A percentile compares a stretch with the other conserved stretches of the same genome.
Evolutionary conservation across 2,329 filamentous ascomycete genomes (phyloP).

Genomic region (Trichoderma polysporum): DNA sequence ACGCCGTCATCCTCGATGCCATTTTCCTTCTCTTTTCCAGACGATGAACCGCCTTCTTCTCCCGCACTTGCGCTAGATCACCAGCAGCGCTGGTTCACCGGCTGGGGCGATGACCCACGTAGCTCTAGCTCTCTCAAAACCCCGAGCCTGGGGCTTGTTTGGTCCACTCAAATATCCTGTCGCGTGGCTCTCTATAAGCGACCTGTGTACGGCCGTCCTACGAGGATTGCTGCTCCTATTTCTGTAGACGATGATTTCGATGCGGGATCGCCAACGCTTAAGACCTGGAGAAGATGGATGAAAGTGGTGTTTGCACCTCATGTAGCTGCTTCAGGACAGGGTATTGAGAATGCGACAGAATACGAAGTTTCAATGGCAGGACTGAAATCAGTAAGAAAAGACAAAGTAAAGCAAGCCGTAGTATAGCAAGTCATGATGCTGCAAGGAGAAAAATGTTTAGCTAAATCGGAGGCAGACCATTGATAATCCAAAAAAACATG

Average conservation of each 20-base stretch:
- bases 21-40: conserved; percentile 29
- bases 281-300: conserved; percentile 71
- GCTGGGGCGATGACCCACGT: conserved; percentile 76
- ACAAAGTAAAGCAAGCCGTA: not conserved
- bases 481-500: not conserved
- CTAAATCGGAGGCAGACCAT: not conserved
- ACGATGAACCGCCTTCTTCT: conserved; percentile 36
- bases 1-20: conserved; percentile 44
- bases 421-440: not conserved
- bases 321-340: conserved; percentile 53
- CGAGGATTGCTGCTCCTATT: conserved; percentile 36
- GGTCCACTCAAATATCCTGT: conserved; percentile 84
- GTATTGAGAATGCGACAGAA: conserved; percentile 56
- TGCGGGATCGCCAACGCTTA: conserved; percentile 46
- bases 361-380: conserved; percentile 76
- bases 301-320: conserved; percentile 90
- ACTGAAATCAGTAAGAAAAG: conserved; percentile 38
- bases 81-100: conserved; percentile 92
- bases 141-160: conserved; percentile 82
- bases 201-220: conserved; percentile 50
- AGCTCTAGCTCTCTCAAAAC: conserved; percentile 64
- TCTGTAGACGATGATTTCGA: conserved; percentile 44
- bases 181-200: conserved; percentile 79
- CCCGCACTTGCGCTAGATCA: conserved; percentile 73
- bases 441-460: not conserved